Evolutionary conservation across 179 eudicot genomes (phyloP), one percentile per base, ranked within the genome.

Genomic region (Vitellaria paradoxa): DNA sequence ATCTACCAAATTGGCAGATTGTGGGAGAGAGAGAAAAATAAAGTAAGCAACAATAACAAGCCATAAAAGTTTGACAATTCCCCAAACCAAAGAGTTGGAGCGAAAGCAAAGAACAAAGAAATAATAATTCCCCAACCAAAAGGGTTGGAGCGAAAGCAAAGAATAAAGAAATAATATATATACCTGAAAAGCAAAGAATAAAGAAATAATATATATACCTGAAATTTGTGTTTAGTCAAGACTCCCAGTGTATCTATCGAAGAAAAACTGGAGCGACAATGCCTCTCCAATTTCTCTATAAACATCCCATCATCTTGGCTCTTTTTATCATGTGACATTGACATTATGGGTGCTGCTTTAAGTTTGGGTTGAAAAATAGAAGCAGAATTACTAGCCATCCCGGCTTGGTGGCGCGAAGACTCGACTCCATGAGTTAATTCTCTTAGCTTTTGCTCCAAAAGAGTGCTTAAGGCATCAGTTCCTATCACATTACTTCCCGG

Each of bases 361-460:
- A 37, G 37, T 73, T 60, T 79, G 42, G 84, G 75, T 64, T 76
- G 83, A 84, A 78, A 79, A 77, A 68, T 69, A 17, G 88, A 82
- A 68, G 83, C 77, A 49, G 82, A 68, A 79, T 55, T 62, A 60
- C 82, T 70, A 65, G 83, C 57, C 69, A 77, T 74, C 61, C 75
- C 86, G 6, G 76, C 61, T 75, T 82, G 85, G 62, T 65, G 68
- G 57, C 81, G 56, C 52, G 97, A 80, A 76, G 85, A 74, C 79
- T 89, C 94, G 0, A 81, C 81, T 76, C 77, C 88, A 59, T 77
- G 75, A 72, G 88, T 86, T 65, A 93, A 75, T 80, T 93, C 99
- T 81, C 85, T 88, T 15, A 95, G 82, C 80, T 91, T 91, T 77
- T 88, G 93, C 77, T 96, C 97, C 81, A 93, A 82, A 85, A 92